Base-by-base conservation (phyloP, 2,329 filamentous ascomycete species). In the Alternaria triticimaculans region DNA sequence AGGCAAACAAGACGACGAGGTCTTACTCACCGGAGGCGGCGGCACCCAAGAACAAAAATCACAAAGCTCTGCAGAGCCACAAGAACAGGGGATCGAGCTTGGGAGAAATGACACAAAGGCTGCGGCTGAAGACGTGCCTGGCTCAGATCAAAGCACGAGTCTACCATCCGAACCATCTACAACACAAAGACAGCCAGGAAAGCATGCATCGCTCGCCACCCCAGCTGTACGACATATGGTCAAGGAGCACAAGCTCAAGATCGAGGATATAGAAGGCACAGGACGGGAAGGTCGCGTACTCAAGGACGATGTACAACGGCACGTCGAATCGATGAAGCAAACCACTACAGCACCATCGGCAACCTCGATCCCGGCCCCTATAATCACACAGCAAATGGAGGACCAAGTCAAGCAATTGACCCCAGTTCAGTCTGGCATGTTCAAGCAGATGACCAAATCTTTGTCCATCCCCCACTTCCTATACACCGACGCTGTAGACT, bases 381-480 rank as follows among this genome's bases (percentile, higher is more conserved):
- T 60, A 30, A 20, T 41, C 8, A 56, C 61, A 18, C 65, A 63
- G 41, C 75, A 81, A 33, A 70, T 80, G 14, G 82, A 85, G 58
- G 96, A 98, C 80, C 91, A 89, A 9, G 81, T 85, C 2, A 85
- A 90, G 30, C 84, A 87, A 61, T 84, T 99, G 65, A 92, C 92
- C 12, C 90, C 90, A 41, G 91, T 92, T 14, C 95, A 98, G 82
- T 86, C 88, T 41, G 91, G 93, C 77, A 99, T 99, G 96, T 98
- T 97, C 89, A 97, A 96, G 83, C 87, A 90, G 64, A 99, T 99
- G 96, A 97, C 95, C 14, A 89, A 89, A 62, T 97, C 95, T 3
- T 87, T 99, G 67, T 88, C 82, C 55, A 98, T 97, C 72, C 96
- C 96, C 0, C 96, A 98, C 81, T 97, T 99, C 82, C 88, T 98